Evolutionary conservation across 495 filamentous ascomycete genomes (phyloP).

Genomic region (Aspergillus incahuasiensis): DNA sequence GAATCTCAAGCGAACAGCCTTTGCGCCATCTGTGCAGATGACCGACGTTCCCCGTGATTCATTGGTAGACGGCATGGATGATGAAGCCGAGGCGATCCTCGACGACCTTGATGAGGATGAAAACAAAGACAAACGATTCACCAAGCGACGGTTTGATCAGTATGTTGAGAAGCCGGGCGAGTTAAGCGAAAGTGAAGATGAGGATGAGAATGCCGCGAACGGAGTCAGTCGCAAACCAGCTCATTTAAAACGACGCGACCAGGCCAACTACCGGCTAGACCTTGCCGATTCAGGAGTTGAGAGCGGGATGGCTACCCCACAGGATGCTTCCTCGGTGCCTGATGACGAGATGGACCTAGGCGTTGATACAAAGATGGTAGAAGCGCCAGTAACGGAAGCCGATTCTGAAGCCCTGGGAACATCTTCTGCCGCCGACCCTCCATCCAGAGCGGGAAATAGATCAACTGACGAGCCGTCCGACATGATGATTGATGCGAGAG

Average conservation of each 20-base stretch:
- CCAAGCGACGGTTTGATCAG: constrained; percentile 79
- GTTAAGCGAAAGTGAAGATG: constrained; percentile 80
- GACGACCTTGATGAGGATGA: constrained; percentile 89
- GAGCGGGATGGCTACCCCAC: constrained; percentile 54
- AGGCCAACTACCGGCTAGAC: constrained; percentile 65
- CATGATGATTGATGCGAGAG: constrained; percentile 37
- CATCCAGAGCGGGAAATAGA: constrained; percentile 37
- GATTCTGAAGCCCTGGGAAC: constrained; percentile 26
- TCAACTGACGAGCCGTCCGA: constrained; percentile 33
- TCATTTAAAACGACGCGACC: constrained; percentile 55
- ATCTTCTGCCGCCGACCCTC: constrained; percentile 18
- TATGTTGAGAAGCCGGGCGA: constrained; percentile 69
- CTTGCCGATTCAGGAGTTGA: constrained; percentile 61
- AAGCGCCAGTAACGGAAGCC: constrained; percentile 44
- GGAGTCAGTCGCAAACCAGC: constrained; percentile 64
- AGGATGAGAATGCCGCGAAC: constrained; percentile 71
- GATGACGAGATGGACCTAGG: constrained; percentile 47
- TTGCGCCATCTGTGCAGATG: constrained; percentile 91
- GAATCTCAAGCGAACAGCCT: constrained; percentile 83
- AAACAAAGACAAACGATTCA: constrained; percentile 78
- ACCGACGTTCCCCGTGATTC: constrained; percentile 83
- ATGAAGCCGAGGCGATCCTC: constrained; percentile 83
- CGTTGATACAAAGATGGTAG: constrained; percentile 47
- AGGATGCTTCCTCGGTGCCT: constrained; percentile 44
- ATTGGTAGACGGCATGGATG: constrained; percentile 59